Evolutionary conservation across 1,139 yeast genomes (phyloP), one percentile per base, ranked within the genome.

Genomic region (Yamadazyma siamensis): DNA sequence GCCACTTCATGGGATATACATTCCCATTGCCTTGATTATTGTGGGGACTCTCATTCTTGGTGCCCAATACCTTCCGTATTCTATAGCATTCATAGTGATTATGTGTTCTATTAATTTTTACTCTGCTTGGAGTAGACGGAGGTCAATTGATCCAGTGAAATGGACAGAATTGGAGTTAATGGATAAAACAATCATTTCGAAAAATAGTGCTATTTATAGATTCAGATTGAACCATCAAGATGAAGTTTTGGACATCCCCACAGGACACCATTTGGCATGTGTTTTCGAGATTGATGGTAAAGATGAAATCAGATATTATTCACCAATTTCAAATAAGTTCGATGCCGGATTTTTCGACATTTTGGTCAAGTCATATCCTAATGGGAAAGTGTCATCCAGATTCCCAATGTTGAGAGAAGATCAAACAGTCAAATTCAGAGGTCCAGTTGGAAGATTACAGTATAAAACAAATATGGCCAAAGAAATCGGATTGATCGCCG

Each of bases 261-360:
- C 83, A 17, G 94, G 94, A 13, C 84, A 80, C 50, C 85, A 81
- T 50, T 64, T 83, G 30, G 84, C 83, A n/a, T 73, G 79, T 49
- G 70, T 70, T 38, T 66, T 76, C 34, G 54, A 54, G 15, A 54
- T 78, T 26, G 75, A 76, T 38, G 86, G 77, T 24, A 70, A 70
- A 41, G 83, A 78, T 36, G 77, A 73, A 44, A 61, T 80, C 26
- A 71, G 89, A 48, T 80, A 77, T 55, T 83, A 83, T 49, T 76
- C 86, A 4, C 94, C 94, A 21, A 81, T 83, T 35, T 77, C 84
- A 18, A 77, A 82, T 40, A 76, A 75, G 45, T 72, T 69, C 43
- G 89, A 82, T 44, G 57, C 71, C 26, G 94, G 94, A 1, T 78
- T 79, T 47, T 79, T 83, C 43, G 94, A 83, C 50, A 69, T 83